These are phyloP conservation scores for Microcos paniculata DNA, from an alignment of 345 rosid genomes.

Conservation along the genomic window DNA sequence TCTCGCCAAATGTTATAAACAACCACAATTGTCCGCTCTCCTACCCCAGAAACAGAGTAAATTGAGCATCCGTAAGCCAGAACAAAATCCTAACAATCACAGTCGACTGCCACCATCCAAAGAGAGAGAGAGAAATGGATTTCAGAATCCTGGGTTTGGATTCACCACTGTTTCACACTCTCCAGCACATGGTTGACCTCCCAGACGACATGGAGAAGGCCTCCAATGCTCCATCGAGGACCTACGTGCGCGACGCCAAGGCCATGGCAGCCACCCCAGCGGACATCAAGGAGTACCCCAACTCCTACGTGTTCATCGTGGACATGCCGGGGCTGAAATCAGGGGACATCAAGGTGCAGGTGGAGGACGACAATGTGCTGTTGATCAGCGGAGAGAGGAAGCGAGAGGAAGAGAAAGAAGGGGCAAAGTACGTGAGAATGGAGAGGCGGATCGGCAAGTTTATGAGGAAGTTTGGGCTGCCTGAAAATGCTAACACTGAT, in stretches of 20 bases:
- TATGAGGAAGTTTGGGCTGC: conserved; percentile 55
- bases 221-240: conserved; percentile 30
- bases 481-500: conserved; percentile 57
- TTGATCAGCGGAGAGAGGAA: conserved; percentile 58
- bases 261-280: conserved; percentile 66
- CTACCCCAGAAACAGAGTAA: neutral
- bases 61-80: neutral
- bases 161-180: conserved; percentile 28
- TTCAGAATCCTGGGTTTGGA: conserved; percentile 36
- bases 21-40: neutral
- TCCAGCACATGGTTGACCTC: conserved; percentile 43
- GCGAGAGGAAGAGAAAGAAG: conserved; percentile 52
- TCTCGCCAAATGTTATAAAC: neutral
- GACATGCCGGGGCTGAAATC: conserved; percentile 67
- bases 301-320: conserved; percentile 45
- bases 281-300: conserved; percentile 45
- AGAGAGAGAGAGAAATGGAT: conserved; percentile 29
- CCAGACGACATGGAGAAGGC: conserved; percentile 24
- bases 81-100: neutral
- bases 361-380: conserved; percentile 58
- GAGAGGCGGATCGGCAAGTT: conserved; percentile 62
- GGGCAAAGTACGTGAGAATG: conserved; percentile 57
- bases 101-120: neutral
- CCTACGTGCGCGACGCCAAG: conserved; percentile 47
- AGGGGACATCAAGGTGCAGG: conserved; percentile 56